These are phyloP conservation scores for Podila clonocystis DNA, from an alignment of 192 early-diverging fungal genomes.

Conservation along the genomic window DNA sequence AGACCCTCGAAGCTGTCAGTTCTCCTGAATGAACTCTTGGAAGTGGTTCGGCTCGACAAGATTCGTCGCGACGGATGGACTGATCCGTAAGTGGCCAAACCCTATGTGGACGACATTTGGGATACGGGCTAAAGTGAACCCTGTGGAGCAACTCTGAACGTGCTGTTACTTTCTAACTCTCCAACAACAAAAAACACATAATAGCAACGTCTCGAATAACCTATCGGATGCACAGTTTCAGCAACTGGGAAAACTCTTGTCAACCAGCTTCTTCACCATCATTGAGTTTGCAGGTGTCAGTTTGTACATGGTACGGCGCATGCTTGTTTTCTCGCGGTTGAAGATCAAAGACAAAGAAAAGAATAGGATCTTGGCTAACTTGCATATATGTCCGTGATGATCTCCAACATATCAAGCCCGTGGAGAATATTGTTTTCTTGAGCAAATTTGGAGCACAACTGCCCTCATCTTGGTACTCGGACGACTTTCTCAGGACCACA, in stretches of 20 bases:
- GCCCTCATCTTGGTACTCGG: constrained; percentile 42
- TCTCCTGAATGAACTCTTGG: constrained; percentile 36
- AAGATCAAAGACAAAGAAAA: not conserved
- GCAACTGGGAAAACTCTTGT: constrained; percentile 32
- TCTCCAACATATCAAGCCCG: constrained; percentile 4
- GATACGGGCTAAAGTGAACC: not conserved
- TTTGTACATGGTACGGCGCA: constrained; percentile 22
- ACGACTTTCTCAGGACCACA: constrained; percentile 33
- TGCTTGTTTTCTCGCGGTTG: not conserved
- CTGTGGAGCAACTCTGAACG: not conserved
- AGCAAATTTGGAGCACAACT: constrained; percentile 32
- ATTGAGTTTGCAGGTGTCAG: constrained; percentile 32
- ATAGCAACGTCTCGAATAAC: constrained; percentile 19
- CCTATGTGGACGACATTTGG: not conserved
- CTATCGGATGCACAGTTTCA: constrained; percentile 34
- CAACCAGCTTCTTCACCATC: constrained; percentile 39
- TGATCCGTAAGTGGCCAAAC: constrained; percentile 28
- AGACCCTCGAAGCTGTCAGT: constrained; percentile 45
- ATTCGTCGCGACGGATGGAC: constrained; percentile 30
- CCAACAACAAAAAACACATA: too few species aligned
- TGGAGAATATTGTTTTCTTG: constrained; percentile 31
- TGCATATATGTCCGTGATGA: not conserved
- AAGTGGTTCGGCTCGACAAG: constrained; percentile 26
- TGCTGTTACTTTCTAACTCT: too few species aligned
- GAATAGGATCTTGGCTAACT: not conserved